phyloP scores from a whole-genome alignment of 1,139 yeast species.

The Lodderomyces margitis region DNA sequence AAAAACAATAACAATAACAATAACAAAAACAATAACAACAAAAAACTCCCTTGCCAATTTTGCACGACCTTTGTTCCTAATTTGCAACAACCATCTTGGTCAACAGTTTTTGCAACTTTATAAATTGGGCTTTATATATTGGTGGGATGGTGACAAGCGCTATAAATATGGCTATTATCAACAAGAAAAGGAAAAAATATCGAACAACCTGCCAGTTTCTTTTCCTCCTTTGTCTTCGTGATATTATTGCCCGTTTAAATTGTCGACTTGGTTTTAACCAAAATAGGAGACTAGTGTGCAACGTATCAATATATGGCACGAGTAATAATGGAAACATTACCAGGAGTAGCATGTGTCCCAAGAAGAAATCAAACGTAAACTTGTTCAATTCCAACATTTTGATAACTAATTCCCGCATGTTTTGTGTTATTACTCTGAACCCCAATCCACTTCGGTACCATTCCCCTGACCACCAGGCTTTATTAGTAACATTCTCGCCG shows the following conservation, averaged over 20 bases:
- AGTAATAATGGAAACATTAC: conserved; percentile 61
- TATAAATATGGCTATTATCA: conserved; percentile 17
- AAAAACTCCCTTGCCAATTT: not conserved
- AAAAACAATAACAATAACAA: not conserved
- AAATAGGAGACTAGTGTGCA: conserved; percentile 36
- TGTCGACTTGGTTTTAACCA: conserved; percentile 34
- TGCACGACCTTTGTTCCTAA: not conserved
- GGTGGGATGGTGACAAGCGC: conserved; percentile 19
- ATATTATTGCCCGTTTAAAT: conserved; percentile 27
- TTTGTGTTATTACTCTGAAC: conserved; percentile 59
- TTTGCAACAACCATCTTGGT: conserved; percentile 3
- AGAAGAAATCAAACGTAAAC: conserved; percentile 69
- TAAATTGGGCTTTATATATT: conserved; percentile 9
- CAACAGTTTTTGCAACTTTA: conserved; percentile 4
- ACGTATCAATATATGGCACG: conserved; percentile 56
- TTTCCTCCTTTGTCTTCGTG: conserved; percentile 21
- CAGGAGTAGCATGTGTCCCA: conserved; percentile 64
- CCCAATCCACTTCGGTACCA: conserved; percentile 68
- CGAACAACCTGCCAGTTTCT: conserved; percentile 17
- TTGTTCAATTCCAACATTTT: conserved; percentile 66
- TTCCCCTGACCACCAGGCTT: conserved; percentile 86
- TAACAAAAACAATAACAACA: not conserved
- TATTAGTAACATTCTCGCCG: conserved; percentile 52
- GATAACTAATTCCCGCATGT: conserved; percentile 64
- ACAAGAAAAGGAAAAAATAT: conserved; percentile 23